Evolutionary conservation across 371 early-diverging fungal species (phyloP).

Genomic region (Apophysomyces sp.): DNA sequence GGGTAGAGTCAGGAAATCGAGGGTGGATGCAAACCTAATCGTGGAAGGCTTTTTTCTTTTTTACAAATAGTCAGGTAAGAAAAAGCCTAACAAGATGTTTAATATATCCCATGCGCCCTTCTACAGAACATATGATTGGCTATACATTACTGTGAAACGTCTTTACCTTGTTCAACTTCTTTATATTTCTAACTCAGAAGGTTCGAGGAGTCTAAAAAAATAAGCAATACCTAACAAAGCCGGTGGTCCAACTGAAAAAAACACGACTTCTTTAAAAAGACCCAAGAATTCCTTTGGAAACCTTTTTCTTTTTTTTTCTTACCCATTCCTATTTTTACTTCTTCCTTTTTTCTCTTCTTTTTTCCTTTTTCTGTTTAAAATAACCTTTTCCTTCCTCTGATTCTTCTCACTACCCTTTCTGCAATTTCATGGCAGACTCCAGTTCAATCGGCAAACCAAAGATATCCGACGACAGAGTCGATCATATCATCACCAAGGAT

Average conservation of each 20-base stretch:
- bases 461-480: background rate
- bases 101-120: background rate
- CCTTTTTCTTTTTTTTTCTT: background rate
- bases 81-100: background rate
- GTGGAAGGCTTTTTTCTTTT: background rate
- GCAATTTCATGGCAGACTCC: background rate
- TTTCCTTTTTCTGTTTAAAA: too few species aligned
- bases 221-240: background rate
- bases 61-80: too few species aligned
- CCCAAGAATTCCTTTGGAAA: too few species aligned
- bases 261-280: background rate
- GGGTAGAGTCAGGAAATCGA: background rate
- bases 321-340: background rate
- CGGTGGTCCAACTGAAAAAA: background rate
- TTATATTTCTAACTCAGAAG: slow-evolving; percentile 1
- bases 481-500: background rate
- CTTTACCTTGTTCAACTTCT: background rate
- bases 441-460: background rate
- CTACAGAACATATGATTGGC: background rate
- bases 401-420: background rate
- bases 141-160: background rate
- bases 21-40: background rate
- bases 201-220: slow-evolving; percentile 1
- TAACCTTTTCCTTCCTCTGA: background rate
- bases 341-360: background rate